Evolutionary conservation across 306 rosid species (phyloP).

Genomic region (Myrica gale): DNA sequence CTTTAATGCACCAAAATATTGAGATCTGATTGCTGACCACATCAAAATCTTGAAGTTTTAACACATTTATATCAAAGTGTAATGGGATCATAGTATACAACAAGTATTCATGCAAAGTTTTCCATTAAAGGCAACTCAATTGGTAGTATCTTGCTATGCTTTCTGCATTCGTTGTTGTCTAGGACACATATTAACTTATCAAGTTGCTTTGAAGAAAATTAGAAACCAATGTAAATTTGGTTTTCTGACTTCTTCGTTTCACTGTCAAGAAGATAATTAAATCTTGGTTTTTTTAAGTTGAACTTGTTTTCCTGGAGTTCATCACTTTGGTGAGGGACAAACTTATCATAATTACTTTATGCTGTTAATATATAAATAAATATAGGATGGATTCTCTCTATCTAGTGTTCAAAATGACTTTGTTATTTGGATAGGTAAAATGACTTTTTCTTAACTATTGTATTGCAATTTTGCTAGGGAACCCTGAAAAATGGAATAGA

Average conservation of each 20-base stretch:
- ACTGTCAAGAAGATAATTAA: not conserved
- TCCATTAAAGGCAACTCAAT: not conserved
- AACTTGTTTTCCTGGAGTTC: not conserved
- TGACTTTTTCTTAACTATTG: not conserved
- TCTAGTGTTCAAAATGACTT: not conserved
- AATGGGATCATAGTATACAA: not conserved
- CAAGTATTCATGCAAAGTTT: not conserved
- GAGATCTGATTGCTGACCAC: not conserved
- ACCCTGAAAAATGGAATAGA: constrained; percentile 53
- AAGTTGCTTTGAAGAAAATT: not conserved
- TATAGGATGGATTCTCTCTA: not conserved
- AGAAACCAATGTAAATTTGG: not conserved
- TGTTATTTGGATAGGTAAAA: no score
- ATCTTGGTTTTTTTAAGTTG: not conserved
- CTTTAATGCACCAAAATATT: not conserved
- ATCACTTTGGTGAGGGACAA: not conserved
- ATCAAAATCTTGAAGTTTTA: not conserved
- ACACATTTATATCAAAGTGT: not conserved
- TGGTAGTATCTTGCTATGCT: not conserved
- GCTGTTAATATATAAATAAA: not conserved
- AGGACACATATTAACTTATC: not conserved
- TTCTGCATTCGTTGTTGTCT: not conserved
- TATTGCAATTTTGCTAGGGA: constrained; percentile 58
- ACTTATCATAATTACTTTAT: not conserved
- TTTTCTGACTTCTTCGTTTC: not conserved